Base-by-base conservation (phyloP, 2,329 filamentous ascomycete genomes). In the Clonostachys solani region DNA sequence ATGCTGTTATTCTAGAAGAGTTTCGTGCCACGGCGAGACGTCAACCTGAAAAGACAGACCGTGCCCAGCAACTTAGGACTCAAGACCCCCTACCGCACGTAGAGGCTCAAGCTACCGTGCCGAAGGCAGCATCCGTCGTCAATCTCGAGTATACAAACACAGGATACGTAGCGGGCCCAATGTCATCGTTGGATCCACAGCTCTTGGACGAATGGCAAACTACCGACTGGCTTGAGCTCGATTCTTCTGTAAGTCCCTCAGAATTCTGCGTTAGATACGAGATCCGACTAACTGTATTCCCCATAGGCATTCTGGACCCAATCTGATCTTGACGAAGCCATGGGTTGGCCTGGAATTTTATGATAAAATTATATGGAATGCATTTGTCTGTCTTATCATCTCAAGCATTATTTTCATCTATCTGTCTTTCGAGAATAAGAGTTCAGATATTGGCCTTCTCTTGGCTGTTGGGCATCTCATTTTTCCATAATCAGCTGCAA, bases 1-100 rank as follows among this genome's bases (percentile, higher is more conserved):
- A 56, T 40, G 54, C 54, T 15, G 48, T 56, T 9, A 55, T 56
- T 5, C 46, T 56, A 1, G 54, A 56, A 7, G 53, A 55, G 34
- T 56, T 56, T 36, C 41, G 54, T 3, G 50, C 49, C 0, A 53
- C 52, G 10, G 51, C 52, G 8, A 47, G 51, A 18, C 49, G 54
- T 9, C 53, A 52, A 33, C 36, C 36, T n/a, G 15, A n/a, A n/a
- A n/a, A 18, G 15, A 4, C 36, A 8, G 36, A 38, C 17, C 6
- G 17, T n/a, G 36, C 15, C 15, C 36, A 38, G 36, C 12, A 46
- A 33, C 37, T n/a, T 5, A 17, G 15, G 38, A 12, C 16, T 17
- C 38, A 19, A 17, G 23, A 49, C 44, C 12, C 36, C 33, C 8
- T 47, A 40, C 33, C 16, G 12, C 36, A 38, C 10, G 17, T 38